These are phyloP conservation scores for Trichoderma asperellum DNA, from an alignment of 2,329 filamentous ascomycete genomes.

Conservation along the genomic window DNA sequence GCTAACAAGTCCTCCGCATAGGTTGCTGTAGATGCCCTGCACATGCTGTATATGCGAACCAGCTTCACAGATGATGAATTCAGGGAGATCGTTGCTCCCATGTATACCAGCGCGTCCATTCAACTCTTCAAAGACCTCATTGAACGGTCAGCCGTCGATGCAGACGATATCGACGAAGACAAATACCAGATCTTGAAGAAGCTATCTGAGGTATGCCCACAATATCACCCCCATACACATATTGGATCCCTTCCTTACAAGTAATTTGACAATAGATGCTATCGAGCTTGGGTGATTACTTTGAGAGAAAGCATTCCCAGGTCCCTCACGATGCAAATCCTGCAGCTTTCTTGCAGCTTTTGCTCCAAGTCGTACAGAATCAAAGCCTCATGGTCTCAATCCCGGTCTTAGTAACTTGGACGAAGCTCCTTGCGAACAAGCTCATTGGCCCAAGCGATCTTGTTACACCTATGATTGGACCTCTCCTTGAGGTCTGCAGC, in stretches of 20 bases:
- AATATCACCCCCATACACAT: not conserved
- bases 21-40: conserved; percentile 82
- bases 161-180: conserved; percentile 84
- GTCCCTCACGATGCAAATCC: conserved; percentile 69
- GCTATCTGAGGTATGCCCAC: conserved; percentile 74
- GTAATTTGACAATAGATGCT: conserved; percentile 64
- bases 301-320: conserved; percentile 74
- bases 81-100: conserved; percentile 73
- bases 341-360: conserved; percentile 75
- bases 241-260: conserved; percentile 1
- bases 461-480: conserved; percentile 67
- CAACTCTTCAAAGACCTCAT: conserved; percentile 74
- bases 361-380: conserved; percentile 78
- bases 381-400: conserved; percentile 92
- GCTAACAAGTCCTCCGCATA: conserved; percentile 43
- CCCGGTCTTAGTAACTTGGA: conserved; percentile 88
- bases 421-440: conserved; percentile 74
- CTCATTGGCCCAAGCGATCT: conserved; percentile 67
- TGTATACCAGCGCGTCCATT: conserved; percentile 75
- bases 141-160: conserved; percentile 77
- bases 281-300: conserved; percentile 80
- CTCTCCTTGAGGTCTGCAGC: conserved; percentile 81
- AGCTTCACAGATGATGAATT: conserved; percentile 80
- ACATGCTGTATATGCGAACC: conserved; percentile 75
- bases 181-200: conserved; percentile 94